phyloP scores from a whole-genome alignment of 1,284 basidiomycete genomes.

The Abortiporus biennis region DNA sequence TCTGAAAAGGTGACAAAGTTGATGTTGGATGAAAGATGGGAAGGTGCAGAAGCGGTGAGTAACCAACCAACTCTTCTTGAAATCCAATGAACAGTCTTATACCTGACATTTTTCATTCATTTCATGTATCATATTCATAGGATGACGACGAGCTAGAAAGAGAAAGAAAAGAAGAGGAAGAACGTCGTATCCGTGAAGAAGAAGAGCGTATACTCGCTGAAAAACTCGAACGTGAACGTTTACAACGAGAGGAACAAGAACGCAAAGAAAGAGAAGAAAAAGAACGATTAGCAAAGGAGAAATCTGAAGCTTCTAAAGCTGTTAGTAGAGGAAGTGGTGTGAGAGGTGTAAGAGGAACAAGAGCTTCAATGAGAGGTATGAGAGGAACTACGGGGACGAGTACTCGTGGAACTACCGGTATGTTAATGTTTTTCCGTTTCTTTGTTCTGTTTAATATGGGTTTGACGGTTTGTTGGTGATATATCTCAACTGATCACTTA shows the following conservation, averaged over 20 bases:
- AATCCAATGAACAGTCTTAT: not conserved
- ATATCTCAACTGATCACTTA: too few relatives aligned
- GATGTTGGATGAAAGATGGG: slow-evolving; percentile 70
- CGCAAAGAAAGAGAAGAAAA: slow-evolving; percentile 40
- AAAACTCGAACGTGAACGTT: not conserved
- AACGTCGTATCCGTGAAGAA: slow-evolving; percentile 36
- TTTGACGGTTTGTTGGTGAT: too few relatives aligned
- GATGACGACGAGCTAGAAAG: slow-evolving; percentile 49
- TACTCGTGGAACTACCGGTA: not conserved
- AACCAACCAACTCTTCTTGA: not conserved
- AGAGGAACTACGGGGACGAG: slow-evolving; percentile 5
- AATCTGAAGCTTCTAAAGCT: slow-evolving; percentile 13
- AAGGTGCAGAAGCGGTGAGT: slow-evolving; percentile 62
- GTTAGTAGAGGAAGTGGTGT: slow-evolving; percentile 26
- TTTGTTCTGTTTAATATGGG: too few relatives aligned
- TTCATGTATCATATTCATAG: too few relatives aligned
- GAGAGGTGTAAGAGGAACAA: slow-evolving; percentile 31
- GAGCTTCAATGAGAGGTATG: slow-evolving; percentile 29
- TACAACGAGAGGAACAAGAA: slow-evolving; percentile 25
- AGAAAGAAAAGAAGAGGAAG: slow-evolving; percentile 38
- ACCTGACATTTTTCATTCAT: too few relatives aligned
- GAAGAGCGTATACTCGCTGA: too few relatives aligned
- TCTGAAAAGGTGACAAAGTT: slow-evolving; percentile 61
- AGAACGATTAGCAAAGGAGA: slow-evolving; percentile 29
- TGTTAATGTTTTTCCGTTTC: too few relatives aligned